Percentiles rank a stretch among this genome's conserved stretches.
phyloP scores from a whole-genome alignment of 768 basidiomycete genomes.

The Russula ochroleuca region DNA sequence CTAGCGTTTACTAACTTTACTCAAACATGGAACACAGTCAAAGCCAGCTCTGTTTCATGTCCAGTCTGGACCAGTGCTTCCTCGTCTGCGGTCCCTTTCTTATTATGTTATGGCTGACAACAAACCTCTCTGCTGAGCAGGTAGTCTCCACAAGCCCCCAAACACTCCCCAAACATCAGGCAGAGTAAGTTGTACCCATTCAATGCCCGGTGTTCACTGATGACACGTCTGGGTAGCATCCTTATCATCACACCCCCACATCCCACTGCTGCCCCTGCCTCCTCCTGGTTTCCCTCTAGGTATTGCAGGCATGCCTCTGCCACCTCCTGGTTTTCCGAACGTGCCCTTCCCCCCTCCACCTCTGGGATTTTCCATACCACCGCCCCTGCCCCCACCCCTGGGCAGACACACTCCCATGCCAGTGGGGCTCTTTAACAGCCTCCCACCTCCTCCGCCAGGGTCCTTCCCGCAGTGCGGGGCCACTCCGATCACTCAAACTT shows the following conservation, averaged over 20 bases:
- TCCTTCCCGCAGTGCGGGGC: constrained; percentile 55
- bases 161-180: too few species aligned
- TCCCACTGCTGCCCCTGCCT: constrained; percentile 28
- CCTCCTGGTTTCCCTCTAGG: constrained; percentile 24
- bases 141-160: too few species aligned
- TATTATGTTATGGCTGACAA: too few species aligned
- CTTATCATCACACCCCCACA: constrained; percentile 27
- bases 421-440: constrained; percentile 31
- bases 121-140: too few species aligned
- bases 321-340: constrained; percentile 17
- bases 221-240: constrained; percentile 26
- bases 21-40: too few species aligned
- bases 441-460: constrained; percentile 37
- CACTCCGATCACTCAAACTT: constrained; percentile 13
- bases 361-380: constrained; percentile 26
- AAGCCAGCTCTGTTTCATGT: too few species aligned
- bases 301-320: constrained; percentile 26
- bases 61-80: too few species aligned
- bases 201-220: constrained; percentile 32
- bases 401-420: constrained; percentile 33
- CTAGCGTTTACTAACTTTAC: too few species aligned
- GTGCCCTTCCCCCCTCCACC: constrained; percentile 12
- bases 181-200: constrained; percentile 27
- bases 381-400: constrained; percentile 29
- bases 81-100: too few species aligned